Conservation (phyloP, 192 early-diverging fungal species). For the Backusella macrospora region DNA sequence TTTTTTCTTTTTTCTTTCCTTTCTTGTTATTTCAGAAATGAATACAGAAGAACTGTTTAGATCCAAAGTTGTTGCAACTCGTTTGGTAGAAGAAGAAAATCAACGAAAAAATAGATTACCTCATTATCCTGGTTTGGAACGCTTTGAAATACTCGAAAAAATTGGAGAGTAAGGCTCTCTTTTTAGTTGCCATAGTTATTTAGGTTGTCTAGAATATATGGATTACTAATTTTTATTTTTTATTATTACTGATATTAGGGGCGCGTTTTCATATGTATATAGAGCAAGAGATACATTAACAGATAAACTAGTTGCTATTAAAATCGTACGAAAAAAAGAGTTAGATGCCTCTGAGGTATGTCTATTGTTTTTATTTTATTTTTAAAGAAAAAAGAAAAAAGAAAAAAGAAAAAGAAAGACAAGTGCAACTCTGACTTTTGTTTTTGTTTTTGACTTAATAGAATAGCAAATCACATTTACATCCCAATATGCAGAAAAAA, state of each 20-base stretch:
- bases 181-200: not conserved
- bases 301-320: constrained; percentile 78
- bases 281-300: constrained; percentile 67
- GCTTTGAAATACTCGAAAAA: constrained; percentile 60
- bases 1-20: not conserved
- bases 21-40: constrained; percentile 4
- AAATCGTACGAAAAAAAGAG: constrained; percentile 77
- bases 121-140: constrained; percentile 59
- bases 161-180: constrained; percentile 68
- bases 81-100: constrained; percentile 56
- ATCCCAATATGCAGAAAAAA: constrained; percentile 43
- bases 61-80: constrained; percentile 46
- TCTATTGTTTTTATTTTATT: not conserved
- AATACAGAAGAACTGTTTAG: constrained; percentile 10
- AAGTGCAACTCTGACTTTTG: not conserved
- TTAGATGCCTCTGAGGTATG: constrained; percentile 70
- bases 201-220: not conserved
- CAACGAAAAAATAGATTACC: constrained; percentile 53
- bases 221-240: constrained; percentile 10
- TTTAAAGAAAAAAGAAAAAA: too few relatives aligned
- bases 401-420: not conserved
- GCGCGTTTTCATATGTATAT: constrained; percentile 87
- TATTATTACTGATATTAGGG: constrained; percentile 49
- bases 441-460: not conserved
- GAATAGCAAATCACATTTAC: constrained; percentile 34